Base-by-base conservation (phyloP, 1,284 basidiomycete species). In the Trametes sp. region DNA sequence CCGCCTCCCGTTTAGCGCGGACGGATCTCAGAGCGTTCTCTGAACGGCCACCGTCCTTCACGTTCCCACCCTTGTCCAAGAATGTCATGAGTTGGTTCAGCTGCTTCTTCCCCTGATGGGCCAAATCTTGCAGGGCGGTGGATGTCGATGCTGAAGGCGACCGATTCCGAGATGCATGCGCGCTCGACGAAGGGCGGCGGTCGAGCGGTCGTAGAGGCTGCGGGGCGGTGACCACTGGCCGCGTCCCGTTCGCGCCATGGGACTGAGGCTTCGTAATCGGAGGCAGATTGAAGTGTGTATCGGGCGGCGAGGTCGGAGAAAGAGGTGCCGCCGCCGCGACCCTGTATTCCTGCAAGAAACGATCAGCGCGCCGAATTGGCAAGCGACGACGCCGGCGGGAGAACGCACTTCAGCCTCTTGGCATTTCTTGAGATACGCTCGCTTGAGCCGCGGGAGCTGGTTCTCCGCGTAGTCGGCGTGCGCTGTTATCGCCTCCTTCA, bases 1-100 rank as follows among this genome's bases (percentile, higher is more conserved):
- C 96, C 2, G 93, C 90, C 68, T 98, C 96, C 54, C 95, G 83
- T 79, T 95, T 96, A 11, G 90, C 86, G 59, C 91, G 89, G 35
- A 94, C 91, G 35, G 85, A 84, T 61, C 89, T 85, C 65, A 95
- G 78, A 1, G 92, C 87, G 61, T 80, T 83, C 66, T 90, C 88
- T n/a, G 80, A 77, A 35, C 86, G 83, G 16, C 81, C 81, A 41
- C 84, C 82, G 63, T 88, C 89, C 69, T 87, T 88, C 36, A 83
- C 80, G 67, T 82, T 80, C 51, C 82, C 83, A 61, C 84, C 83
- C 76, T 91, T 90, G 73, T 92, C 90, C 61, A 94, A 79, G 71
- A 93, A 87, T 6, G 87, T 89, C 63, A 90, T 92, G 50, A 94
- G 77, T 64, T 90, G 88, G 69, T 90, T 92, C 7, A 94, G 74